Base-by-base conservation (phyloP, 257 asterid genomes). In the Nicotiana attenuata region DNA sequence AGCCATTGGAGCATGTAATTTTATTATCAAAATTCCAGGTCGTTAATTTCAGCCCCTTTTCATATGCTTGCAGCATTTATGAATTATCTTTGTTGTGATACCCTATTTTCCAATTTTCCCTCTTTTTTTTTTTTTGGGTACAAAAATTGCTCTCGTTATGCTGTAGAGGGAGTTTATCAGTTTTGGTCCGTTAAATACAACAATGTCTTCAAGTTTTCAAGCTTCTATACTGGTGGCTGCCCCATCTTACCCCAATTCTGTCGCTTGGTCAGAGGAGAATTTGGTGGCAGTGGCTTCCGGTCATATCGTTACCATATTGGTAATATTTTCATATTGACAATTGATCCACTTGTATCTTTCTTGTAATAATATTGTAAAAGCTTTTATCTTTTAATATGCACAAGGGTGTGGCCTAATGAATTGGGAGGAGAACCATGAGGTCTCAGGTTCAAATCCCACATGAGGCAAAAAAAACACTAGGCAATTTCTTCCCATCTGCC, bases 251-350 rank as follows among this genome's bases (percentile, higher is more conserved):
- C 93, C 97, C 2, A 88, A 90, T 80, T 91, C 98, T 84, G 90
- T 92, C 33, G 90, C 84, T 61, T 96, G 99, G 99, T 96, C 99
- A 1, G 97, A 92, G 15, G 98, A 94, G 64, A 96, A 96, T 88
- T 77, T 96, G 83, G 83, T 94, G 81, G 99, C 98, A 5, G 96
- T 92, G 64, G 97, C 99, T 45, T 90, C 91, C 77, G 92, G 92
- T 81, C 90, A 69, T 38, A 81, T 85, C 47, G 93, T 94, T 77
- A 80, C 92, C 2, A 90, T 96, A 64, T 85, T 96, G 97, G 98
- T 93, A 84, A 65, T 29, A 41, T 41, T 80, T 80, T 80, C 38
- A 11, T 22, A 8, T 52, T 41, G 11, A 6, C 80, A 26, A 5
- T 41, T 3, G 38, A 50, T 60, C 9, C 59, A 59, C 19, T 50